Evolutionary conservation across 495 filamentous ascomycete species (phyloP).

Genomic region (Aspergillus ostianus): DNA sequence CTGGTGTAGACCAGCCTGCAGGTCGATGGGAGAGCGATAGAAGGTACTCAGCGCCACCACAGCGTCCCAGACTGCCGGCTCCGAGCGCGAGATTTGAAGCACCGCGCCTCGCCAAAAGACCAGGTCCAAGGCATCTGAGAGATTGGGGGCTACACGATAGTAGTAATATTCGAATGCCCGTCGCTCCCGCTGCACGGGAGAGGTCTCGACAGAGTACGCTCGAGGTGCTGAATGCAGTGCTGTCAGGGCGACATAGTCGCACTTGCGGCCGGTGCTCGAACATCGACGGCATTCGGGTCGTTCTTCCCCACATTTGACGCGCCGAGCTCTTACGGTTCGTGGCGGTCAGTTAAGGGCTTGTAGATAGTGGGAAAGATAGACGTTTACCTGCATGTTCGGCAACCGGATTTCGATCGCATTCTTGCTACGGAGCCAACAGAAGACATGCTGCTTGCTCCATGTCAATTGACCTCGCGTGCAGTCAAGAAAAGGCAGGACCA

Average conservation of each 20-base stretch:
- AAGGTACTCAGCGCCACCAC: conserved; percentile 50
- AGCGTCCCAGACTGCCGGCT: conserved; percentile 57
- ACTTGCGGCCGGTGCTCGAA: conserved; percentile 46
- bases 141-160: conserved; percentile 42
- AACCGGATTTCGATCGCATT: no score
- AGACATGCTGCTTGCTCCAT: no score
- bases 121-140: conserved; percentile 44
- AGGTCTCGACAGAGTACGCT: not conserved
- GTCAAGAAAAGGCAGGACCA: no score
- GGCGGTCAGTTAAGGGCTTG: no score
- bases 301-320: conserved; percentile 67
- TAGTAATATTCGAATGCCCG: conserved; percentile 54
- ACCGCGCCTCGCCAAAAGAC: conserved; percentile 55
- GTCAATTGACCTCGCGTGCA: no score
- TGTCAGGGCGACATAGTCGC: conserved; percentile 27
- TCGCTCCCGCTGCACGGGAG: conserved; percentile 23
- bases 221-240: not conserved
- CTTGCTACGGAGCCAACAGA: no score
- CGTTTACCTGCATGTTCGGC: no score
- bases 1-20: not conserved
- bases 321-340: conserved; percentile 47
- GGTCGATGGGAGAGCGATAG: conserved; percentile 36
- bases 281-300: conserved; percentile 59
- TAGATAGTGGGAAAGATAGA: no score
- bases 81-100: conserved; percentile 51